Evolutionary conservation across 2,329 filamentous ascomycete genomes (phyloP).

Genomic region (Corynespora cassiicola): DNA sequence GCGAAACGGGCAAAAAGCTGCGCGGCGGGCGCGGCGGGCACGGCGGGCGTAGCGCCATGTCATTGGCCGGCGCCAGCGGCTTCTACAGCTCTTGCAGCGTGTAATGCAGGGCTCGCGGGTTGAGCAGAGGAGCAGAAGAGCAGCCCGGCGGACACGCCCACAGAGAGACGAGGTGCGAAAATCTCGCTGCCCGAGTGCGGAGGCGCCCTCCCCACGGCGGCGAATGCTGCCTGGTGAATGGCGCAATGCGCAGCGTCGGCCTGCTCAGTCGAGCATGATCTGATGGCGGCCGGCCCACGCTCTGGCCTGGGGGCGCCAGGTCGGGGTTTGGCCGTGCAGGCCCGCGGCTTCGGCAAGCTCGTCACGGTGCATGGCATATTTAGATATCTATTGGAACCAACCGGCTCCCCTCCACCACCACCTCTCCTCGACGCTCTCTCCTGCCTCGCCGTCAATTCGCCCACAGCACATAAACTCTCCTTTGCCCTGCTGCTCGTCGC

Average conservation of each 20-base stretch:
- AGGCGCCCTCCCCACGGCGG: constrained; percentile 13
- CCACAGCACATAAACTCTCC: constrained; percentile 1
- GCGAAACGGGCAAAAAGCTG: constrained; percentile 9
- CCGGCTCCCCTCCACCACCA: constrained; percentile 25
- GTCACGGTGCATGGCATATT: constrained; percentile 15
- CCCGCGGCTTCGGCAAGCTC: too few relatives aligned
- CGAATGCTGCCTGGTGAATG: constrained; percentile 6
- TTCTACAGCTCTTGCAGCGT: constrained; percentile 18
- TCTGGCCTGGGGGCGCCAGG: constrained; percentile 1
- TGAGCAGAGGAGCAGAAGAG: constrained; percentile 16
- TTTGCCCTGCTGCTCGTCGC: constrained; percentile 3
- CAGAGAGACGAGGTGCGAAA: too few relatives aligned
- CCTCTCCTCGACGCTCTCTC: constrained; percentile 13
- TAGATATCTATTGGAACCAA: too few relatives aligned
- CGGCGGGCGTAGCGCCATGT: constrained; percentile 10
- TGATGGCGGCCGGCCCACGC: constrained; percentile 10
- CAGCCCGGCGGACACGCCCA: constrained; percentile 4
- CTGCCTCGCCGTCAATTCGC: constrained; percentile 8
- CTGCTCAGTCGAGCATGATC: constrained; percentile 31
- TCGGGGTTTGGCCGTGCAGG: too few relatives aligned
- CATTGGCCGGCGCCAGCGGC: constrained; percentile 33
- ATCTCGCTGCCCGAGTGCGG: constrained; percentile 23
- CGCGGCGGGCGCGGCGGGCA: too few relatives aligned
- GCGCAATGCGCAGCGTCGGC: constrained; percentile 1
- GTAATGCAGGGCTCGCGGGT: constrained; percentile 15